Percentiles rank a stretch among this genome's conserved stretches.
phyloP scores from a whole-genome alignment of 768 basidiomycete species.

The Suillus paluster region DNA sequence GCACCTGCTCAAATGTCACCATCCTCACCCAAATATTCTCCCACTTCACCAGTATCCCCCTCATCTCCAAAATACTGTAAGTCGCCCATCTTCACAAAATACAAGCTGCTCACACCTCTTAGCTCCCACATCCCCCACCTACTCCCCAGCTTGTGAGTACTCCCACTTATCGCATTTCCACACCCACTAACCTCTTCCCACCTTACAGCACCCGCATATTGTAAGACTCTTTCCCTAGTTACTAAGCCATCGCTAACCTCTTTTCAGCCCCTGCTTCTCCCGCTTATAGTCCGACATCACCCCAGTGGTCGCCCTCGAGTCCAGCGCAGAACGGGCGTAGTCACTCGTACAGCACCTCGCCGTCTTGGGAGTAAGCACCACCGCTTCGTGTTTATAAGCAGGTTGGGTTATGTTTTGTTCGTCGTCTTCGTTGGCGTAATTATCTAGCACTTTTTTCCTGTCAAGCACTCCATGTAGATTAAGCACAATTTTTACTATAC shows the following conservation, averaged over 20 bases:
- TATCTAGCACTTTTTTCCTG: slow-evolving; percentile 27
- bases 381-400: slow-evolving; percentile 11
- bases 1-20: slow-evolving; percentile 86
- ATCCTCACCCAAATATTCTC: slow-evolving; percentile 91
- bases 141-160: slow-evolving; percentile 84
- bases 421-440: slow-evolving; percentile 17
- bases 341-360: slow-evolving; percentile 51
- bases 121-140: slow-evolving; percentile 88
- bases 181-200: slow-evolving; percentile 12
- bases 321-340: slow-evolving; percentile 61
- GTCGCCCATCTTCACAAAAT: slow-evolving; percentile 30
- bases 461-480: slow-evolving; percentile 41
- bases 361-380: slow-evolving; percentile 53
- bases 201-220: slow-evolving; percentile 74
- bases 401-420: slow-evolving; percentile 7
- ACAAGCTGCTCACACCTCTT: slow-evolving; percentile 17
- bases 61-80: slow-evolving; percentile 92
- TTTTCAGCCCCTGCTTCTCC: slow-evolving; percentile 78
- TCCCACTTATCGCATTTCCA: slow-evolving; percentile 2
- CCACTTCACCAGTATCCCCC: slow-evolving; percentile 90
- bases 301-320: slow-evolving; percentile 82
- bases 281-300: slow-evolving; percentile 85
- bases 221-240: slow-evolving; percentile 48
- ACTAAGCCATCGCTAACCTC: slow-evolving; percentile 14
- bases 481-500: slow-evolving; percentile 34